These are phyloP conservation scores for Geranium rotundifolium DNA, from an alignment of 345 rosid species.

Conservation along the genomic window DNA sequence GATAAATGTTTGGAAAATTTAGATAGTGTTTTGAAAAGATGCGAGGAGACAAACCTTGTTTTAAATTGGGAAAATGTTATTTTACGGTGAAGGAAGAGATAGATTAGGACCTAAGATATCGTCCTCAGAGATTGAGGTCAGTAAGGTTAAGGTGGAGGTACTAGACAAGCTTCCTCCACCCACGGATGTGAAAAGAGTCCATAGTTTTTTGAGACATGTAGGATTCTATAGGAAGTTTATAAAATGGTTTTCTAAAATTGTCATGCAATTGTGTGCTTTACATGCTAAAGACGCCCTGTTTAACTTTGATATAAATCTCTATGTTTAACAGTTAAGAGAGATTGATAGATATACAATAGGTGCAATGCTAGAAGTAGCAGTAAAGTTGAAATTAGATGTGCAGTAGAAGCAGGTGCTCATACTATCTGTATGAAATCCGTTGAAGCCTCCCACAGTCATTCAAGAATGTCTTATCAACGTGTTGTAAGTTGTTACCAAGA, in stretches of 20 bases:
- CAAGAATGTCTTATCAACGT: too few relatives aligned
- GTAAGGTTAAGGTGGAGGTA: background rate
- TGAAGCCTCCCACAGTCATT: too few relatives aligned
- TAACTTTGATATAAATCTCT: too few relatives aligned
- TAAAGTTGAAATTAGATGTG: too few relatives aligned
- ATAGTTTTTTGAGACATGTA: background rate
- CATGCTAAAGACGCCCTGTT: background rate
- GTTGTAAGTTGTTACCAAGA: too few relatives aligned
- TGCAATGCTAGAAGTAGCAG: too few relatives aligned
- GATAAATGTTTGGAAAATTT: background rate
- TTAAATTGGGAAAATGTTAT: background rate
- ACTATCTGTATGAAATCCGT: too few relatives aligned
- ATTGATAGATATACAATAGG: too few relatives aligned
- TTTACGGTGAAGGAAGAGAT: background rate
- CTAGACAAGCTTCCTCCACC: background rate
- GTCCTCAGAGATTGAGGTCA: background rate
- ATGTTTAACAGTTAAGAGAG: too few relatives aligned
- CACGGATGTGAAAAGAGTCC: background rate
- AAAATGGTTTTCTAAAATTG: background rate
- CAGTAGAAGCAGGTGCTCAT: too few relatives aligned
- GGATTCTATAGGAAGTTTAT: background rate
- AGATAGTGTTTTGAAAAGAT: background rate
- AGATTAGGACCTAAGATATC: background rate
- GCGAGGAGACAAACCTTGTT: background rate
- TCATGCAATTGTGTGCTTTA: background rate